Conservation (phyloP, 140 eudicot species). For the Oenanthe javanica region DNA sequence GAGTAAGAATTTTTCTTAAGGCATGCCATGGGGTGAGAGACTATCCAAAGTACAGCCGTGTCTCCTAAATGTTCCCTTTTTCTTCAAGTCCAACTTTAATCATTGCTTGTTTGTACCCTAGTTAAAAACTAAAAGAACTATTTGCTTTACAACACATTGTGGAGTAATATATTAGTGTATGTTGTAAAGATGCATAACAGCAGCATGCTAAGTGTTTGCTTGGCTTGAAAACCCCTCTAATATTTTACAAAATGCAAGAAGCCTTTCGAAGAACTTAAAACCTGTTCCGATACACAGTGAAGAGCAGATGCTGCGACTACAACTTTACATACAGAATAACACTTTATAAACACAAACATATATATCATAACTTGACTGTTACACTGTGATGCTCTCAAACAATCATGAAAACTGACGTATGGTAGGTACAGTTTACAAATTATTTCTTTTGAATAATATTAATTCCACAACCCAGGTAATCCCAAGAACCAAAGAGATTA, state of each 20-base stretch:
- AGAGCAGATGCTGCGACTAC: slow-evolving; percentile 20
- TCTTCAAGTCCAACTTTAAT: too few relatives aligned
- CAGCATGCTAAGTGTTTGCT: not conserved
- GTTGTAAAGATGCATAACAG: not conserved
- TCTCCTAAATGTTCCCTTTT: too few relatives aligned
- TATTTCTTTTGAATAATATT: slow-evolving; percentile 32
- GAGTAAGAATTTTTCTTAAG: too few relatives aligned
- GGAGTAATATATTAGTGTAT: too few relatives aligned
- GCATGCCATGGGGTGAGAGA: not conserved
- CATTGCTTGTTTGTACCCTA: not conserved
- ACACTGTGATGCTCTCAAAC: slow-evolving; percentile 27
- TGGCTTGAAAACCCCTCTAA: not conserved
- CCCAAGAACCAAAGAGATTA: slow-evolving; percentile 17
- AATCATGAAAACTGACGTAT: slow-evolving; percentile 26
- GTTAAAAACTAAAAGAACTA: not conserved
- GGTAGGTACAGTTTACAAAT: slow-evolving; percentile 32
- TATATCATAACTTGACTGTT: slow-evolving; percentile 27
- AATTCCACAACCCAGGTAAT: slow-evolving; percentile 27
- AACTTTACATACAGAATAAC: slow-evolving; percentile 24
- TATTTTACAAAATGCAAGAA: not conserved
- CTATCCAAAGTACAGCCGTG: not conserved
- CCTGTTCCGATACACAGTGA: slow-evolving; percentile 2
- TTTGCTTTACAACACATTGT: too few relatives aligned
- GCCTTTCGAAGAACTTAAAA: not conserved
- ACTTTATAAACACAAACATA: slow-evolving; percentile 22